A percentile compares a stretch with the other conserved stretches of the same genome.
These are phyloP conservation scores for Dictyostelium firmibasis DNA, from an alignment of 78 protist genomes.

Conservation along the genomic window DNA sequence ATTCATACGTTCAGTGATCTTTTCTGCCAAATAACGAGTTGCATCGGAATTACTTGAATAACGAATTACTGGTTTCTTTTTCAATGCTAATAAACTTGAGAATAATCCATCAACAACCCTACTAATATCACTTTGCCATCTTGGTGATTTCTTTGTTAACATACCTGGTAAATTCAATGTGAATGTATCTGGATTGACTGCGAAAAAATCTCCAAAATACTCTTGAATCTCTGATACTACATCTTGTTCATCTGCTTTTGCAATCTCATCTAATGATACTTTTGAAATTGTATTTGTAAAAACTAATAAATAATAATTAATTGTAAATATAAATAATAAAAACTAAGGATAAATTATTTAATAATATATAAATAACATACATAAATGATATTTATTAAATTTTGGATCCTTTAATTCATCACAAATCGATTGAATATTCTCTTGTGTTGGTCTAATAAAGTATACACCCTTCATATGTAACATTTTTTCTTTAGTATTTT, in stretches of 20 bases:
- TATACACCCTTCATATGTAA: conserved; percentile 90
- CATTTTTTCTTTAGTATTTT: conserved; percentile 82
- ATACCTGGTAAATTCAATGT: conserved; percentile 75
- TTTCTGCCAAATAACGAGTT: conserved; percentile 21
- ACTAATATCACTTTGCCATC: background rate
- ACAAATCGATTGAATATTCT: conserved; percentile 69
- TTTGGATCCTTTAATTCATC: conserved; percentile 86
- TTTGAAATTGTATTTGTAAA: conserved; percentile 89
- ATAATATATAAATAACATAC: conserved; percentile 35
- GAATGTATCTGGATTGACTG: conserved; percentile 84
- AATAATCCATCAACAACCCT: conserved; percentile 62
- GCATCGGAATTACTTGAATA: conserved; percentile 67
- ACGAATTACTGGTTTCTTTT: conserved; percentile 68
- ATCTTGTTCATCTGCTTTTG: conserved; percentile 93
- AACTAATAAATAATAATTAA: conserved; percentile 28
- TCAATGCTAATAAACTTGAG: conserved; percentile 64
- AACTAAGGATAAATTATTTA: background rate
- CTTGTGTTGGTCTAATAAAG: conserved; percentile 93
- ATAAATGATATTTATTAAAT: conserved; percentile 92
- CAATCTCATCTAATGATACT: conserved; percentile 81
- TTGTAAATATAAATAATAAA: background rate
- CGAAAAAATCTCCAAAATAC: conserved; percentile 90
- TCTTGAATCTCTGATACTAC: conserved; percentile 91
- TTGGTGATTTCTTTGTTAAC: conserved; percentile 10
- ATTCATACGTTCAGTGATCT: conserved; percentile 20